A percentile compares a stretch with the other conserved stretches of the same genome.
phyloP scores from a whole-genome alignment of 495 filamentous ascomycete species.

The Umbilicaria muhlenbergii region DNA sequence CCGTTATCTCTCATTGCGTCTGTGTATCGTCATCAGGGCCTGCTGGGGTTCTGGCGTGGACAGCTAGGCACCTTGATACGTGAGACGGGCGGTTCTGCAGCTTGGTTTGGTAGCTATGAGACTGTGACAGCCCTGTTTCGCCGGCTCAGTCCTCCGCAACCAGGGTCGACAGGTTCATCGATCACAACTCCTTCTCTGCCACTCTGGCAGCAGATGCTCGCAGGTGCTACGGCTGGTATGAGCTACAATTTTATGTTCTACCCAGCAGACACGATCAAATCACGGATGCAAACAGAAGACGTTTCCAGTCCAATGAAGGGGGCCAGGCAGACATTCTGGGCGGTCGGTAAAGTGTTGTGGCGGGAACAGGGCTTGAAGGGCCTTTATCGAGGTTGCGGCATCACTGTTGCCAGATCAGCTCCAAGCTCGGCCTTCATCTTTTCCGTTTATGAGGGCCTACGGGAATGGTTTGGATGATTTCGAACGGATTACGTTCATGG shows the following conservation, averaged over 20 bases:
- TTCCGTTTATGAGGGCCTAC: slow-evolving; percentile 75
- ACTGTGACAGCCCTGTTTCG: slow-evolving; percentile 54
- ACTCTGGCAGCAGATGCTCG: slow-evolving; percentile 68
- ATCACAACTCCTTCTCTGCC: slow-evolving; percentile 26
- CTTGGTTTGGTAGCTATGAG: slow-evolving; percentile 94
- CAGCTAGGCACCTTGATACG: slow-evolving; percentile 86
- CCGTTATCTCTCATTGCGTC: slow-evolving; percentile 51
- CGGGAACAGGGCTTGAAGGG: slow-evolving; percentile 63
- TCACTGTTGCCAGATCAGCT: slow-evolving; percentile 72
- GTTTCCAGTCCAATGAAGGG: slow-evolving; percentile 18
- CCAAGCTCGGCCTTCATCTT: slow-evolving; percentile 98
- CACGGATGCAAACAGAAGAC: slow-evolving; percentile 83
- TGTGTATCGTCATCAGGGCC: slow-evolving; percentile 64
- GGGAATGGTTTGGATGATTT: slow-evolving; percentile 39
- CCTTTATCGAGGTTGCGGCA: slow-evolving; percentile 87
- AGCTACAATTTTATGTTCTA: slow-evolving; percentile 94
- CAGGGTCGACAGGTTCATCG: background rate
- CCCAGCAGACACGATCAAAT: slow-evolving; percentile 94
- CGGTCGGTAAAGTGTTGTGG: slow-evolving; percentile 57
- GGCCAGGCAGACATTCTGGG: slow-evolving; percentile 47
- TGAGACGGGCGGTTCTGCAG: slow-evolving; percentile 82
- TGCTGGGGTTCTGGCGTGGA: slow-evolving; percentile 86
- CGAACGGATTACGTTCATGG: too few species aligned
- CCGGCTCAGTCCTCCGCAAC: slow-evolving; percentile 17
- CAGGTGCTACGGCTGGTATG: slow-evolving; percentile 84